A percentile compares a stretch with the other conserved stretches of the same genome.
phyloP scores from a whole-genome alignment of 2,329 filamentous ascomycete genomes.

The Ophiostoma australiae region DNA sequence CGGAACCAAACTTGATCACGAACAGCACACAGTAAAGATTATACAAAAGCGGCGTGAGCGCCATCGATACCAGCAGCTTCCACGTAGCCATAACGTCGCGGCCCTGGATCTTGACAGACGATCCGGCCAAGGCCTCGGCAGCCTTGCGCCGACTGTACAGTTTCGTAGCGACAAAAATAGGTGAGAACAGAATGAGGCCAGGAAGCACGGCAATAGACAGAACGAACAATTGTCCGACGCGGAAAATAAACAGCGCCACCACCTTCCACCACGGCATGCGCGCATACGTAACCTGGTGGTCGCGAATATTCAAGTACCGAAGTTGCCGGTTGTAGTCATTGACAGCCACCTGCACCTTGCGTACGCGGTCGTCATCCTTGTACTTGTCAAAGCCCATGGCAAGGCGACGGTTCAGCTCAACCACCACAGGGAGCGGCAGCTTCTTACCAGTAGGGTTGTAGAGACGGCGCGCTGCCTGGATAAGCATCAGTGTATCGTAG shows the following conservation, averaged over 20 bases:
- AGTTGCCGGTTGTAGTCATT: constrained; percentile 83
- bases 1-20: constrained; percentile 71
- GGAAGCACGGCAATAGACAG: constrained; percentile 79
- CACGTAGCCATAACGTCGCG: constrained; percentile 89
- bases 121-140: constrained; percentile 75
- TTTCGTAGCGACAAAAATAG: constrained; percentile 80
- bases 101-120: constrained; percentile 81
- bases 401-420: constrained; percentile 87
- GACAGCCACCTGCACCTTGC: constrained; percentile 68
- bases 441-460: constrained; percentile 96
- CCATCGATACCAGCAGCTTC: constrained; percentile 86
- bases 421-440: constrained; percentile 82
- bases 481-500: constrained; percentile 94
- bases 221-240: constrained; percentile 69
- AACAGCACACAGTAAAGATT: constrained; percentile 72
- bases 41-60: constrained; percentile 76
- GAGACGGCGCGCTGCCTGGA: constrained; percentile 85
- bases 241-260: constrained; percentile 70
- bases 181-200: constrained; percentile 79
- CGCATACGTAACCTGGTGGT: constrained; percentile 92
- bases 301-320: constrained; percentile 77
- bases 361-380: constrained; percentile 83
- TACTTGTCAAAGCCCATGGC: constrained; percentile 88
- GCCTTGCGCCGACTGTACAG: constrained; percentile 77
- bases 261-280: constrained; percentile 75